Evolutionary conservation across 768 basidiomycete genomes (phyloP).

Genomic region (Amanita polypyramis): DNA sequence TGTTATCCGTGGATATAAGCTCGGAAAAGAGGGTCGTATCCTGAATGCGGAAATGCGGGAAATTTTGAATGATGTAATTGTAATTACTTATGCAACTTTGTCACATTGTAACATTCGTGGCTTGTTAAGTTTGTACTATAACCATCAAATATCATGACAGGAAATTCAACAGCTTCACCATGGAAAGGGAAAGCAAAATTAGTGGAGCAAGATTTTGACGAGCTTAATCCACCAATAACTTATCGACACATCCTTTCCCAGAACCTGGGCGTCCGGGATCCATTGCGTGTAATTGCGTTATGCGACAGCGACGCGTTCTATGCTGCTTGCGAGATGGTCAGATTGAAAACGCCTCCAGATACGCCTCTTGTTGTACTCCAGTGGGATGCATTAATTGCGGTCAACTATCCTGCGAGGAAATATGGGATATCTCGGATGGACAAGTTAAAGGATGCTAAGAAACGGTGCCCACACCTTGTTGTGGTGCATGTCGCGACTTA

Average conservation of each 20-base stretch:
- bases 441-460: constrained; percentile 70
- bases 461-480: constrained; percentile 74
- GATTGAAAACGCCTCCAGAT: constrained; percentile 51
- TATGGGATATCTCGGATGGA: constrained; percentile 93
- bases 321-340: constrained; percentile 77
- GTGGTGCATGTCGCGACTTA: constrained; percentile 95
- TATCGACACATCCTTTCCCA: constrained; percentile 69
- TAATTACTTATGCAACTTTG: neutral
- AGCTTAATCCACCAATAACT: constrained; percentile 59
- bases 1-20: constrained; percentile 32
- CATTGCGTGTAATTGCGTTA: constrained; percentile 76
- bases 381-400: constrained; percentile 85
- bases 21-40: constrained; percentile 16
- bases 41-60: neutral
- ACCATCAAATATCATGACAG: constrained; percentile 2
- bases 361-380: constrained; percentile 76
- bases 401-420: constrained; percentile 90
- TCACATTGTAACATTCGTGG: neutral
- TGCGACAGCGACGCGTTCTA: constrained; percentile 88
- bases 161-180: constrained; percentile 4
- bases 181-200: constrained; percentile 54
- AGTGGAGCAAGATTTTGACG: constrained; percentile 35
- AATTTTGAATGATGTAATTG: neutral
- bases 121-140: neutral
- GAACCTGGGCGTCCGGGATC: constrained; percentile 61